Evolutionary conservation across 805 yeast species (phyloP), one percentile per base, ranked within the genome.

Genomic region (Starmerella powellii): DNA sequence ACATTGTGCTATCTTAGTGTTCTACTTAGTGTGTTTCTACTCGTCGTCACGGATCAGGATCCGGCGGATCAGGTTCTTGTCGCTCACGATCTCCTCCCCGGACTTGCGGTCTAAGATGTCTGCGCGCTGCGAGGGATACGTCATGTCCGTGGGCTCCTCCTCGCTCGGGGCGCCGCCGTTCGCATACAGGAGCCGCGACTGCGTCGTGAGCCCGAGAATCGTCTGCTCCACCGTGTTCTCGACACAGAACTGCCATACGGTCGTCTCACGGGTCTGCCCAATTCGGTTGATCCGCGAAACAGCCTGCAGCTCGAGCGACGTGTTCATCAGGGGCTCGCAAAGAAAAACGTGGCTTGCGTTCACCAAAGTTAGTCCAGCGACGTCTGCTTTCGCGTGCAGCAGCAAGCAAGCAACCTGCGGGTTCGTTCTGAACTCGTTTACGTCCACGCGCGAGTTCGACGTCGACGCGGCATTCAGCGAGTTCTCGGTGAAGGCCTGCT

Each of bases 321-420:
- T 75, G 54, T 86, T 86, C 13, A 91, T 79, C 44, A 91, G 67
- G 1, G 98, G 97, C 62, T 91, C 98, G 59, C 96, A 82, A 4
- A 91, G 59, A 47, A 87, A 80, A 0, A 91, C 88, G 58, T 91
- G 95, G 2, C 82, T 80, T 0, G 98, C 97, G 64, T 88, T 88
- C 8, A 86, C 76, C 42, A 91, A 66, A 8, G 94, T 91, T 48
- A 91, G 65, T 0, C 98, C 98, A 12, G 95, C 64, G 2, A 62
- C 60, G 30, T 87, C 84, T 0, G 87, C 78, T 50, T 76, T 78
- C 0, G 95, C 88, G 60, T 85, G 84, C 49, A 91, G 62, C 21
- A 91, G 61, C 55, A 88, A 78, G 59, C 97, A 88, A 0, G 95
- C 82, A n/a, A 80, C 70, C 0, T 65, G 57, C 3, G 73, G 64